Evolutionary conservation across 2,329 filamentous ascomycete species (phyloP).

Genomic region (Neurospora crassa): DNA sequence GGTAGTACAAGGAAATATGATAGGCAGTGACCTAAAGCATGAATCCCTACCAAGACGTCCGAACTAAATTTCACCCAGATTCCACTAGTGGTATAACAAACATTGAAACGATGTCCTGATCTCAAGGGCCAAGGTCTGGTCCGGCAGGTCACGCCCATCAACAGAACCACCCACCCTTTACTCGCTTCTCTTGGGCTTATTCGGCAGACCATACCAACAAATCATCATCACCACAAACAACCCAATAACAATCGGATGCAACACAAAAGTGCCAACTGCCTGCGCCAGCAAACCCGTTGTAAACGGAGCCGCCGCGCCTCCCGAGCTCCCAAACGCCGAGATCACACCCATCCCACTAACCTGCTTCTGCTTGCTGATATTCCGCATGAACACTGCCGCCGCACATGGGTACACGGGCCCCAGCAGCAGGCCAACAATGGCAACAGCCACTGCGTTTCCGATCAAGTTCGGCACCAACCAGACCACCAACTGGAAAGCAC

Average conservation of each 20-base stretch:
- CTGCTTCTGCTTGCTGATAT: slow-evolving; percentile 49
- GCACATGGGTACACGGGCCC: slow-evolving; percentile 75
- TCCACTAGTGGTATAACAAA: too few relatives aligned
- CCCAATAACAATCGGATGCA: slow-evolving; percentile 58
- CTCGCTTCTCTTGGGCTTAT: slow-evolving; percentile 48
- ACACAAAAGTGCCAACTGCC: slow-evolving; percentile 50
- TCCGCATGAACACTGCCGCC: slow-evolving; percentile 50
- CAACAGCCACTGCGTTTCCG: slow-evolving; percentile 56
- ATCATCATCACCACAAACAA: slow-evolving; percentile 55
- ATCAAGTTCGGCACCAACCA: slow-evolving; percentile 73
- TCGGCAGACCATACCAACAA: slow-evolving; percentile 55
- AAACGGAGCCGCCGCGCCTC: slow-evolving; percentile 59
- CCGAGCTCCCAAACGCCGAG: slow-evolving; percentile 58
- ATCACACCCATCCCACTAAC: slow-evolving; percentile 59
- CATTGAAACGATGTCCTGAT: too few relatives aligned
- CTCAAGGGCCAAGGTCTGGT: too few relatives aligned
- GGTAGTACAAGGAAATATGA: too few relatives aligned
- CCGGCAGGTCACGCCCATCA: not conserved
- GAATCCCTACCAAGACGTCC: too few relatives aligned
- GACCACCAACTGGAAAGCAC: slow-evolving; percentile 63
- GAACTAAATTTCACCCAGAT: too few relatives aligned
- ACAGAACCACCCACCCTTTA: slow-evolving; percentile 23
- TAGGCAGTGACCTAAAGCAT: too few relatives aligned
- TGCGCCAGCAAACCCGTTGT: slow-evolving; percentile 55
- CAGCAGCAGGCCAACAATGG: slow-evolving; percentile 63